Evolutionary conservation across 495 filamentous ascomycete species (phyloP).

Genomic region (Hyaloscypha finlandica): DNA sequence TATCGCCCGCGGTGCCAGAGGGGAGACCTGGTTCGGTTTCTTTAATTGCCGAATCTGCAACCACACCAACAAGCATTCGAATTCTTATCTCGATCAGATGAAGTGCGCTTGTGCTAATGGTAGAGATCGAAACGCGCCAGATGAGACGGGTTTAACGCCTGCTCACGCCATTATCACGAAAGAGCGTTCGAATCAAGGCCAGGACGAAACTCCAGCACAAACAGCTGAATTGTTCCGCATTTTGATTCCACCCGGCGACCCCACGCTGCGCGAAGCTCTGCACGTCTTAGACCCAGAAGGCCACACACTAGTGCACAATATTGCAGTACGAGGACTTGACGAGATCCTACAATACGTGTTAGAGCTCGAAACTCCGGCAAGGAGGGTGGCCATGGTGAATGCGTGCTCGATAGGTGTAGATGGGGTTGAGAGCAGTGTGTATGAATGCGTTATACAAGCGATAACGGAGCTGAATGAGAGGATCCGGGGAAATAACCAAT

Average conservation of each 20-base stretch:
- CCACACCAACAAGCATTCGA: conserved; percentile 16
- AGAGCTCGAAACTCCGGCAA: conserved; percentile 4
- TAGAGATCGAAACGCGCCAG: conserved; percentile 21
- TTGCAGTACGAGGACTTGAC: conserved; percentile 13
- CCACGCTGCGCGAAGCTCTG: conserved; percentile 7
- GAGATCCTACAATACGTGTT: conserved; percentile 22
- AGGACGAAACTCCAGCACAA: conserved; percentile 6
- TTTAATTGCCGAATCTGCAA: conserved; percentile 23
- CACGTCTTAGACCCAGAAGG: conserved; percentile 20
- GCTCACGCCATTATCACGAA: conserved; percentile 20
- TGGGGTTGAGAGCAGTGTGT: conserved; percentile 8
- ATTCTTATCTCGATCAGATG: conserved; percentile 24
- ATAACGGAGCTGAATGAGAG: too few relatives aligned
- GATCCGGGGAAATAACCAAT: too few relatives aligned
- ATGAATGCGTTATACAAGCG: not conserved
- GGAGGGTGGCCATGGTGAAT: conserved; percentile 19
- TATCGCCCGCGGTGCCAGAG: conserved; percentile 24
- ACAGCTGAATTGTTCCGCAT: conserved; percentile 19
- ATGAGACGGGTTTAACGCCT: conserved; percentile 22
- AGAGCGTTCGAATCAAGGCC: conserved; percentile 12
- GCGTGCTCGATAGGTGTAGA: conserved; percentile 1
- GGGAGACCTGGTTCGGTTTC: conserved; percentile 8
- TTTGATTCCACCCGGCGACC: conserved; percentile 16
- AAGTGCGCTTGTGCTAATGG: conserved; percentile 18
- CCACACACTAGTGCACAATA: conserved; percentile 19